Base-by-base conservation (phyloP, 495 filamentous ascomycete species). In the Immersiella caudata region DNA sequence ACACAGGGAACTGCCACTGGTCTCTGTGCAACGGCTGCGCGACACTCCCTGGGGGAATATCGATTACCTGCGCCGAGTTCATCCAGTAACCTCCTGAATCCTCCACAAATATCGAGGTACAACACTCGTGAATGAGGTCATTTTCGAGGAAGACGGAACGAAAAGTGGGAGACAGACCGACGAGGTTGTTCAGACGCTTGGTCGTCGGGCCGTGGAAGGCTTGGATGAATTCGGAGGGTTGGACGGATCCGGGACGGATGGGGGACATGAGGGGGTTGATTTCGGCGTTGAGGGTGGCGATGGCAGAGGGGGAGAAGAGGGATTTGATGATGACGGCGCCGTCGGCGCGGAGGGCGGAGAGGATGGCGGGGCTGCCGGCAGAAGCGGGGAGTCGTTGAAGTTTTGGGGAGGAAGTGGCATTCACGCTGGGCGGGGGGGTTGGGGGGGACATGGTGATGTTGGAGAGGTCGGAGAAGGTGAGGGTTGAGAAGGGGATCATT, bases 1-100 rank as follows among this genome's bases (percentile, higher is more conserved):
- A 67, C 6, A 67, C 54, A 2, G 65, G 65, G 24, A 67, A 67
- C 57, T 67, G 65, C 65, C 65, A 67, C 46, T 67, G 65, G 24
- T 67, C 65, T 2, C 65, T 56, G 40, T 67, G 65, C 9, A 67
- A 25, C 12, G 65, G 65, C 57, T 67, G 65, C 35, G 65, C 56
- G n/a, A 27, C 52, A 57, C 56, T 61, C 1, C 16, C 36, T 1
- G 65, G 65, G 40, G 56, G 33, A 24, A 67, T 62, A 46, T 60
- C 65, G 57, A 67, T 67, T 22, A 67, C 40, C 57, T 67, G 65
- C 21, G 65, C 40, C 4, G 56, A 61, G 27, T 67, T 67, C 56
- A 67, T 29, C 65, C 65, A 67, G 40, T 67, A 67, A 1, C 65
- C 65, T 24, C 65, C 65, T 1, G 65, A 57, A n/a, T 67, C 65